A percentile compares a stretch with the other conserved stretches of the same genome.
phyloP scores from a whole-genome alignment of 2,329 filamentous ascomycete genomes.

The Neurospora sp. region DNA sequence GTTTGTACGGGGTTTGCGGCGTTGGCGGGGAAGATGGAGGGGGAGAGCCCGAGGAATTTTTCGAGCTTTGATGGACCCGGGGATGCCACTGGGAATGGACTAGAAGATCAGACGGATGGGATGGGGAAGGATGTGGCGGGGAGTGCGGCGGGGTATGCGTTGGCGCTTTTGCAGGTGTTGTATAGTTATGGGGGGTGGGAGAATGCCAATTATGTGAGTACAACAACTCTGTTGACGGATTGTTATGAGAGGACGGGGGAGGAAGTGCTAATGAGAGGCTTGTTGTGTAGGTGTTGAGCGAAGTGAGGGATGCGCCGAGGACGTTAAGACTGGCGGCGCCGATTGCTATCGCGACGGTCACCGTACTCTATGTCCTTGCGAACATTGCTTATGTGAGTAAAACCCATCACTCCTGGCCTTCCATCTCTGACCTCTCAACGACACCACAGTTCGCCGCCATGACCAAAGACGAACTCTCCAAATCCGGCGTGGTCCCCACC shows the following conservation, averaged over 20 bases:
- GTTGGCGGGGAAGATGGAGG: constrained; percentile 17
- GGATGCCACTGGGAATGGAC: neutral
- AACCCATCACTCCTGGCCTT: neutral
- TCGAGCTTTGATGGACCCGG: constrained; percentile 18
- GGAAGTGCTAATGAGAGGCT: too few species aligned
- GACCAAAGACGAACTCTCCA: constrained; percentile 18
- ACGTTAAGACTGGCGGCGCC: constrained; percentile 25
- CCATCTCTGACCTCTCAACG: neutral
- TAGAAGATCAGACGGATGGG: neutral
- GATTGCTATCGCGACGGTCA: constrained; percentile 23
- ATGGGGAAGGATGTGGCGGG: constrained; percentile 1
- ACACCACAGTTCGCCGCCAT: constrained; percentile 20
- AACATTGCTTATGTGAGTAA: constrained; percentile 26
- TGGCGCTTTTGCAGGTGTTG: constrained; percentile 25
- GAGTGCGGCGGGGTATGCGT: constrained; percentile 20
- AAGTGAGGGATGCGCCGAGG: constrained; percentile 22
- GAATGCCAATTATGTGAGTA: constrained; percentile 26
- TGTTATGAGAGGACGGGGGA: too few species aligned
- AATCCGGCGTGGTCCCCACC: constrained; percentile 19
- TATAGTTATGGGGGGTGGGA: constrained; percentile 30
- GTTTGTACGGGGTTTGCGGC: constrained; percentile 24
- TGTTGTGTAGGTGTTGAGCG: constrained; percentile 20
- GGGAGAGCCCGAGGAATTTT: constrained; percentile 16
- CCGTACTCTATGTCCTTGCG: constrained; percentile 26
- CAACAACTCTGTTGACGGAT: too few species aligned